Percentiles rank a stretch among this genome's conserved stretches.
phyloP scores from a whole-genome alignment of 345 rosid genomes.

The Populus nigra region DNA sequence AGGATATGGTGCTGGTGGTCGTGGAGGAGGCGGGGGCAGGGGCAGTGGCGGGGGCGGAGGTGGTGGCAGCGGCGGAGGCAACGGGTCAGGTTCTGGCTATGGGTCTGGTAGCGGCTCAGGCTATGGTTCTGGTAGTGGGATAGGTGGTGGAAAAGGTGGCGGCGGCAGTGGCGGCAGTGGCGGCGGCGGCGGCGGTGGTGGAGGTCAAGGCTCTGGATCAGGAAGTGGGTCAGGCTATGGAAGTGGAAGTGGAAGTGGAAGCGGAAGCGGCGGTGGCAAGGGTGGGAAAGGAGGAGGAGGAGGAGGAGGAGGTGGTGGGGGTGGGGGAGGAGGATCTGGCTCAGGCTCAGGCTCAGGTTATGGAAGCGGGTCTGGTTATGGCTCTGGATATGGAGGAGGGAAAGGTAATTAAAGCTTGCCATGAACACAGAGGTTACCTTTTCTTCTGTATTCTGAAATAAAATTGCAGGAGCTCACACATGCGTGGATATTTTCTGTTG shows the following conservation, averaged over 20 bases:
- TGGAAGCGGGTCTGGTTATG: too few species aligned
- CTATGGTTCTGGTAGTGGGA: constrained; percentile 1
- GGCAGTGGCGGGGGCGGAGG: not conserved
- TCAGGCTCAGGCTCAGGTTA: too few species aligned
- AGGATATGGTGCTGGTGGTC: constrained; percentile 24
- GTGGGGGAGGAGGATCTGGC: too few species aligned
- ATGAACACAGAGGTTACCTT: constrained; percentile 17
- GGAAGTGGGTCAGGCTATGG: too few species aligned
- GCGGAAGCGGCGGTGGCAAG: too few species aligned
- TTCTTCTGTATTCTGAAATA: constrained; percentile 18
- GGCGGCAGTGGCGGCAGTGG: constrained; percentile 37
- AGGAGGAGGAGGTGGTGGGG: too few species aligned
- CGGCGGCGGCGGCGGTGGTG: constrained; percentile 24
- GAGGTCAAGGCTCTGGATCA: too few species aligned
- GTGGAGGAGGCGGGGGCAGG: constrained; percentile 1
- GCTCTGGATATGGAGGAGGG: not conserved
- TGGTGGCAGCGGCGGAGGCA: constrained; percentile 19
- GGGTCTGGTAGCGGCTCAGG: constrained; percentile 27
- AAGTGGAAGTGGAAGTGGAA: too few species aligned
- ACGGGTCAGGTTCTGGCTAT: constrained; percentile 8
- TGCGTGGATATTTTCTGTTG: not conserved
- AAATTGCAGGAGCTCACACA: constrained; percentile 11
- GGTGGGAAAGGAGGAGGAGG: too few species aligned
- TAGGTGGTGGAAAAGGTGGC: constrained; percentile 26
- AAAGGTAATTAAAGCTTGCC: constrained; percentile 13